Evolutionary conservation across 176 grass and related monocot genomes (phyloP), one percentile per base, ranked within the genome.

Genomic region (Juncus effusus): DNA sequence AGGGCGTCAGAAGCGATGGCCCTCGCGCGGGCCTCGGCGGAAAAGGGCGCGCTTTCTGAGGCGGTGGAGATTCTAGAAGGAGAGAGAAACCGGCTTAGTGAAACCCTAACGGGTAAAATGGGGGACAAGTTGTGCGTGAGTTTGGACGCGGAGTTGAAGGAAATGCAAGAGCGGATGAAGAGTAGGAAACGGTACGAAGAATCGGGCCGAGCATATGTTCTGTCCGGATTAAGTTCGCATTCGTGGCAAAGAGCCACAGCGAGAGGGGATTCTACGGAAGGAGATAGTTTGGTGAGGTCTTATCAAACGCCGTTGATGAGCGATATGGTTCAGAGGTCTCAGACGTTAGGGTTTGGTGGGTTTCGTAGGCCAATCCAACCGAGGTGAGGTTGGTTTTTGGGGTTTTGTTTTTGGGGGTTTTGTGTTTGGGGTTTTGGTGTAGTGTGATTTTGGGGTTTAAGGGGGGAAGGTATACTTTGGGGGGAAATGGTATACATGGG

Each of bases 91-190:
- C 78, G 60, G 38, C 14, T 93, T 58, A 76, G 71, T 1, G 72
- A 76, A 6, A 89, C 88, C 2, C 64, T 82, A 5, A 83, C 88
- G 16, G 80, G 78, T n/a, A 70, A 57, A 58, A 88, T 74, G 0
- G 83, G 94, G 39, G 94, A 92, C 45, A 71, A 44, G 74, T 78
- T 97, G 3, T 93, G 80, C 51, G 52, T 84, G 56, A 65, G 82
- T 71, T 78, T 97, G 56, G 88, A 92, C 9, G 85, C 88, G 11
- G 94, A 97, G 54, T 53, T 97, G 28, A 84, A 77, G 78, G 82
- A 92, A 74, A 92, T 97, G 85, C 88, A 97, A 75, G 88, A 92
- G 60, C 92, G 88, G 83, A 92, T 97, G 94, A 77, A 77, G 4
- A 89, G 62, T 40, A 83, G 80, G 38, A 85, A 82, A 54, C 73